These are phyloP conservation scores for Allantophomopsis lycopodina DNA, from an alignment of 2,329 filamentous ascomycete species.

Conservation along the genomic window DNA sequence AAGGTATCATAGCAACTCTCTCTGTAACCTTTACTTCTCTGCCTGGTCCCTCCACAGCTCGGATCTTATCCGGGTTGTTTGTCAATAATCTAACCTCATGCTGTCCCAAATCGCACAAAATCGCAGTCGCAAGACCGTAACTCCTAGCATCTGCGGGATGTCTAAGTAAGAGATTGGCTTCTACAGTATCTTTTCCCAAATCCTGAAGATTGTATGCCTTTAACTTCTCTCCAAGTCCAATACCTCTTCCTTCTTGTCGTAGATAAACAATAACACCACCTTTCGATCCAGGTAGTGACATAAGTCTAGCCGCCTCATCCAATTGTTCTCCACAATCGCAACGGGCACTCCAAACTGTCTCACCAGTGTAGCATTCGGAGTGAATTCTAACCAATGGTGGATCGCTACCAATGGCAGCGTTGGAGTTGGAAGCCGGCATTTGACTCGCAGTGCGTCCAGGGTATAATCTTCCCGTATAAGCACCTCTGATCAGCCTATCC, in stretches of 20 bases:
- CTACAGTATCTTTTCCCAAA: slow-evolving; percentile 91
- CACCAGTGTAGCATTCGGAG: slow-evolving; percentile 95
- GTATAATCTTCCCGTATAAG: slow-evolving; percentile 77
- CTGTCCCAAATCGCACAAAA: slow-evolving; percentile 76
- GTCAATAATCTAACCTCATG: slow-evolving; percentile 71
- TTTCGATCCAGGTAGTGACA: slow-evolving; percentile 56
- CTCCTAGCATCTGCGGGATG: slow-evolving; percentile 91
- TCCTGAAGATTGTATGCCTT: slow-evolving; percentile 98
- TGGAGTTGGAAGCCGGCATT: slow-evolving; percentile 3
- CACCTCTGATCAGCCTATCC: slow-evolving; percentile 86
- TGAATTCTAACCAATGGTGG: slow-evolving; percentile 85
- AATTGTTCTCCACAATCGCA: slow-evolving; percentile 98
- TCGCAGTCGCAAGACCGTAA: slow-evolving; percentile 93
- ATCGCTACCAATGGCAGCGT: slow-evolving; percentile 4
- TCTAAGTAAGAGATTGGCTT: slow-evolving; percentile 80
- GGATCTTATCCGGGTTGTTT: slow-evolving; percentile 95
- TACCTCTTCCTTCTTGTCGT: slow-evolving; percentile 89
- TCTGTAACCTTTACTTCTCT: slow-evolving; percentile 80
- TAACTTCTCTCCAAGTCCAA: slow-evolving; percentile 86
- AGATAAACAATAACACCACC: slow-evolving; percentile 94
- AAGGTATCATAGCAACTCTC: slow-evolving; percentile 85
- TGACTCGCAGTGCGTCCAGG: slow-evolving; percentile 59
- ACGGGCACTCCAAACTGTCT: slow-evolving; percentile 94
- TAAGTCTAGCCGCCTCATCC: slow-evolving; percentile 87
- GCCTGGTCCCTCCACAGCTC: slow-evolving; percentile 84